Base-by-base conservation (phyloP, 805 yeast genomes). In the Spathaspora sp. region DNA sequence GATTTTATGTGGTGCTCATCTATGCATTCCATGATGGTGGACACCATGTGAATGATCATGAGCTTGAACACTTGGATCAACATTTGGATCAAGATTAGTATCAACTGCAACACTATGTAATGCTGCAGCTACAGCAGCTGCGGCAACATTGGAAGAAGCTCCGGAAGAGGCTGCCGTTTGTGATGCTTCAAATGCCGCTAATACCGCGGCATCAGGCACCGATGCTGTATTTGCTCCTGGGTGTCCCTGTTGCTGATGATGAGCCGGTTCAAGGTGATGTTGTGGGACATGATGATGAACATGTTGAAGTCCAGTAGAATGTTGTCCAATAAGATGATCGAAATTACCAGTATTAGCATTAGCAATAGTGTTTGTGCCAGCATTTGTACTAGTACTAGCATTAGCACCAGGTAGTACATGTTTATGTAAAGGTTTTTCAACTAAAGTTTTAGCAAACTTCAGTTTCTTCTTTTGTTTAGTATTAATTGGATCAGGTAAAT, bases 81-180 rank as follows among this genome's bases (percentile, higher is more conserved):
- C 76, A 54, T 71, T 73, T 9, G 77, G 76, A 55, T 73, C 78
- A 51, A 73, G 72, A 47, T 68, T 67, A n/a, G 77, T 70, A 56
- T 73, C 78, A 40, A 72, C 76, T 2, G 69, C 59, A 57, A 61
- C 68, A 17, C 59, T 58, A 46, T 64, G 67, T 38, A 58, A 49
- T 23, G 62, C 62, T 28, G 65, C 64, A 42, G 59, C 67, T 44
- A 66, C 70, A 5, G 66, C 67, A 11, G 63, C 65, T 16, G 61
- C 63, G 28, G 52, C 63, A 2, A 18, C 45, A 12, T 46, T 26
- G 19, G 47, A 20, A 28, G 48, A 16, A 19, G 51, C 9, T 35
- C 19, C 18, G 5, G 19, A 23, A 23, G 26, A 4, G 6, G 26
- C 26, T 23, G 26, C 26, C 26, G n/a, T 20, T 16, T 70, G 70